Base-by-base conservation (phyloP, 108 stramenopile species). In the Bacterosira constricta region DNA sequence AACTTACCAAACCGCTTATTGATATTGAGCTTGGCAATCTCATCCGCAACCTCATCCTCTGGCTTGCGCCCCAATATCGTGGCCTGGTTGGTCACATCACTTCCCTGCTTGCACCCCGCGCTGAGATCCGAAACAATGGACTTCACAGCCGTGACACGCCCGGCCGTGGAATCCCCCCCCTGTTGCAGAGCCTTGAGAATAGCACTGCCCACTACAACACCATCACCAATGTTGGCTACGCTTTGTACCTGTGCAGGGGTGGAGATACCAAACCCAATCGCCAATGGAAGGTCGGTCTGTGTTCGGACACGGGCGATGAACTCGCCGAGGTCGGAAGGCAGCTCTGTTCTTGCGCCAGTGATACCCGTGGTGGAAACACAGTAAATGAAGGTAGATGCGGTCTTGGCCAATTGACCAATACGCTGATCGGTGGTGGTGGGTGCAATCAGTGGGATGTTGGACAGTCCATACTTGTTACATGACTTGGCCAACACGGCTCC, bases 351-450 rank as follows among this genome's bases (percentile, higher is more conserved):
- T 10, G 96, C 92, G 6, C 98, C 98, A 8, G 98, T 99, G 17
- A 99, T 96, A 61, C 98, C 98, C 25, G 98, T 96, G 31, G 97
- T 90, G 39, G 92, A 94, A 0, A 99, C 98, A 79, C 98, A 99
- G 83, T 99, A 99, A 63, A 98, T 63, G 79, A 98, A 98, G 35
- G 91, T 92, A 9, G 82, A 79, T 15, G 98, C 98, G 54, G 88
- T 90, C 36, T 89, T 79, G 21, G 97, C 79, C 59, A 99, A 75
- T 52, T 88, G 79, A 25, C 78, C 86, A 63, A 99, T 92, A 12
- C 98, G 90, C 45, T 91, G 88, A 70, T 98, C 97, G 34, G 97
- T 96, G 42, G 94, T 96, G 38, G 97, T 98, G 21, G 98, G 98
- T 10, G 97, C 95, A 27, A 99, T 86, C 9, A 99, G 87, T 0